Percentiles rank a stretch among this genome's conserved stretches.
Conservation (phyloP, 331 rosid genomes). For the Saraca asoca region DNA sequence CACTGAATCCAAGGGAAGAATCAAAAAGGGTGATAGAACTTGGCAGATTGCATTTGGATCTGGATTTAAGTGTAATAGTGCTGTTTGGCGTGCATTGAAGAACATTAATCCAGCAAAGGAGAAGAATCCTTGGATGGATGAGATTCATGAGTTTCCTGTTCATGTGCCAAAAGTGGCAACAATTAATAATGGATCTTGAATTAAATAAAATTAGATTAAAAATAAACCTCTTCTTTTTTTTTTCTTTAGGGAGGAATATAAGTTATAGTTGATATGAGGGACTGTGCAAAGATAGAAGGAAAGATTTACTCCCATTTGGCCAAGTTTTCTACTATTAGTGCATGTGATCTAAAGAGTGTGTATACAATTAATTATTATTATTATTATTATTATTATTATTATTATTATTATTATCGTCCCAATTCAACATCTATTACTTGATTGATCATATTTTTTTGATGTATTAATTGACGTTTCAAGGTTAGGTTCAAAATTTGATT, state of each 20-base stretch:
- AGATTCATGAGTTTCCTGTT: constrained; percentile 82
- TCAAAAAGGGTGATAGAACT: constrained; percentile 68
- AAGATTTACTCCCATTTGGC: not conserved
- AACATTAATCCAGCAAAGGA: constrained; percentile 66
- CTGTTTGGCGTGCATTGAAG: constrained; percentile 80
- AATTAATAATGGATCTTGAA: constrained; percentile 34
- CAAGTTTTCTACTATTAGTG: not conserved
- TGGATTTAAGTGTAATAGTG: constrained; percentile 89
- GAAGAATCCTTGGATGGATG: constrained; percentile 86
- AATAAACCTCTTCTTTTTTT: no score
- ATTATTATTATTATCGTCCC: no score
- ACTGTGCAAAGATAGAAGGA: not conserved
- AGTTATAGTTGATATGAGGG: not conserved
- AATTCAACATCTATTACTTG: not conserved
- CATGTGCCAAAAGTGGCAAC: constrained; percentile 65
- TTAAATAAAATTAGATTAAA: not conserved
- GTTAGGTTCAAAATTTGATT: not conserved
- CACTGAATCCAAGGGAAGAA: constrained; percentile 80
- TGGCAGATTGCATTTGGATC: constrained; percentile 99
- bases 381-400: no score
- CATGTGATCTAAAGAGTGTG: not conserved
- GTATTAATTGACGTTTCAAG: not conserved
- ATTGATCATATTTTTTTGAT: not conserved
- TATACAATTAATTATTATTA: no score
- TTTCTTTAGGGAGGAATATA: not conserved